A percentile compares a stretch with the other conserved stretches of the same genome.
phyloP scores from a whole-genome alignment of 441 rosid species.

The Mallotus japonicus region DNA sequence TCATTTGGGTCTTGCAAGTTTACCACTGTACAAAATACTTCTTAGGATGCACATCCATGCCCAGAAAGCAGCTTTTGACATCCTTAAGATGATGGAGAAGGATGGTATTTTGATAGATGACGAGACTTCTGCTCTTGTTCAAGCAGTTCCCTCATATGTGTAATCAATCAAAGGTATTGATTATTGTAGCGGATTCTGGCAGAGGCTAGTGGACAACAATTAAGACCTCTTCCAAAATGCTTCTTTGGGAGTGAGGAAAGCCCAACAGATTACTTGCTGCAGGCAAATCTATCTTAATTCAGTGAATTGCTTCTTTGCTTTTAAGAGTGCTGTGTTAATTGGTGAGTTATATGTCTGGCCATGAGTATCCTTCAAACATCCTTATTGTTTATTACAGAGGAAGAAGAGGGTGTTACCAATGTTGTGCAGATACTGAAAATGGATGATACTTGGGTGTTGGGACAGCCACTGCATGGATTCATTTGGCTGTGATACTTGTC shows the following conservation, averaged over 20 bases:
- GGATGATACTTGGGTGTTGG: not conserved
- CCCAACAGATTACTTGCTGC: not conserved
- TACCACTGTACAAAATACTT: conserved; percentile 44
- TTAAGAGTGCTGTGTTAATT: too few relatives aligned
- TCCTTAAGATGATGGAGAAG: conserved; percentile 54
- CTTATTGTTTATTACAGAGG: not conserved
- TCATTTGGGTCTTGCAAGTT: conserved; percentile 46
- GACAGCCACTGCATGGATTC: not conserved
- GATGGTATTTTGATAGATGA: conserved; percentile 42
- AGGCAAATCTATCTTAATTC: not conserved
- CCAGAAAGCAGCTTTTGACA: conserved; percentile 36
- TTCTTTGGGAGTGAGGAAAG: not conserved
- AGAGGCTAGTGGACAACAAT: not conserved
- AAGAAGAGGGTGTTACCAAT: not conserved
- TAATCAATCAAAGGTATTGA: not conserved
- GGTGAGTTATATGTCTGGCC: not conserved
- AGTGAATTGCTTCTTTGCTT: not conserved
- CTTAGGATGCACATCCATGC: conserved; percentile 47
- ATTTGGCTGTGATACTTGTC: not conserved
- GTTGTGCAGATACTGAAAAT: not conserved
- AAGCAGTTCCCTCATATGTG: conserved; percentile 21
- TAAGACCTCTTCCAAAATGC: too few relatives aligned
- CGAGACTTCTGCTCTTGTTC: conserved; percentile 37
- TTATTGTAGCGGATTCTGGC: not conserved
- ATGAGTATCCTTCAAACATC: not conserved